Evolutionary conservation across 1,284 basidiomycete genomes (phyloP), one percentile per base, ranked within the genome.

Genomic region (Agroathelia rolfsii): DNA sequence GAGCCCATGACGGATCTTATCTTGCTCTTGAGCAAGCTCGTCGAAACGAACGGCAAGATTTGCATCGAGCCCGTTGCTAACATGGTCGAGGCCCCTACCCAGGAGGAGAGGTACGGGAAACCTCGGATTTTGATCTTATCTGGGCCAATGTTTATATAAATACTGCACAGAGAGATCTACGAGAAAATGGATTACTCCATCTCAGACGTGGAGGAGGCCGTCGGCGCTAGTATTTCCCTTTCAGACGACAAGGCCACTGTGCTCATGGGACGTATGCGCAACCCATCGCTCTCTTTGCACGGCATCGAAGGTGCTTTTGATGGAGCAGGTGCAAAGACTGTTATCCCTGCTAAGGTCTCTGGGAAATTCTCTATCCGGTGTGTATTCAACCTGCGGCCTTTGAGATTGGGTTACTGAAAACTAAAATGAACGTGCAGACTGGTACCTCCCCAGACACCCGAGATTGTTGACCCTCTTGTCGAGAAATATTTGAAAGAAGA

Each of bases 291-390:
- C 39, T 94, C 89, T 3, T 62, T 98, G 11, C 94, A 98, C 58
- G 95, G 94, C 16, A 94, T 98, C 49, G 90, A 97, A 58, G 94
- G 95, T 36, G 95, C 93, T 4, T 97, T 97, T 67, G 86, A 78
- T 39, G 85, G 82, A 4, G 69, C 73, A 1, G 88, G 88, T 5
- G 78, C 74, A 28, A 95, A 95, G 75, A 98, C 94, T 0, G 95
- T 98, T 51, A 98, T 98, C 58, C 94, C 66, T 1, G 86, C 87
- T 22, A 79, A 80, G 39, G 89, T 97, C 17, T 66, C 77, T 7
- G 94, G 92, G 33, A 96, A 94, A 60, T 96, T 94, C 66, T 90
- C 85, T 47, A 84, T 96, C 53, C 83, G 92, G 66, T 80, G 52
- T 20, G 76, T 67, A 4, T 28, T 29, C 22, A 27, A n/a, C n/a